Conservation (phyloP, 495 filamentous ascomycete genomes). For the Achaetomiella virescens region DNA sequence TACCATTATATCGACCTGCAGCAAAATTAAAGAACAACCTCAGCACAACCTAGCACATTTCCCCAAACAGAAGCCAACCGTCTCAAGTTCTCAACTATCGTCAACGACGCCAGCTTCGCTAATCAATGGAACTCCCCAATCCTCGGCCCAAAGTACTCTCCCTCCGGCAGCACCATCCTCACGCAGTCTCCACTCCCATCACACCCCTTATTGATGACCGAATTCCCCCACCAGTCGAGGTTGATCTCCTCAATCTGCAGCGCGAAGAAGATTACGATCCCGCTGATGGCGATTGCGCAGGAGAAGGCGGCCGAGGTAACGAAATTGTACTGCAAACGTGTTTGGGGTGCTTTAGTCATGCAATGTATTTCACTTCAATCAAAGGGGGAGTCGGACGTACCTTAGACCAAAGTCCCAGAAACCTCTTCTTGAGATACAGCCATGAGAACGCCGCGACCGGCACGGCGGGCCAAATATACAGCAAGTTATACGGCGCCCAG, state of each 20-base stretch:
- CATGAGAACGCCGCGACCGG: constrained; percentile 35
- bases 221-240: constrained; percentile 41
- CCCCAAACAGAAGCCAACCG: no score
- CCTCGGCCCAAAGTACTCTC: constrained; percentile 35
- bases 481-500: constrained; percentile 36
- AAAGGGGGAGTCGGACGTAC: constrained; percentile 15
- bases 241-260: constrained; percentile 30
- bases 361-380: no score
- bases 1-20: no score
- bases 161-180: constrained; percentile 20
- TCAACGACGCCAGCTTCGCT: neutral
- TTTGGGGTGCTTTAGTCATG: no score
- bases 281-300: constrained; percentile 35
- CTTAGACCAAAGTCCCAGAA: constrained; percentile 38
- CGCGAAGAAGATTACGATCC: constrained; percentile 38
- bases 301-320: constrained; percentile 35
- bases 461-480: constrained; percentile 36
- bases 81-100: neutral
- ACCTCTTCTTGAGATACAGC: constrained; percentile 33
- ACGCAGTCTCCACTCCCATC: constrained; percentile 23
- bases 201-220: constrained; percentile 27
- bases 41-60: no score
- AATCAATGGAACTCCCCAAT: constrained; percentile 26
- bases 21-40: no score
- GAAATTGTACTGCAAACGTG: constrained; percentile 37